Percentiles rank a stretch among this genome's conserved stretches.
Evolutionary conservation across 345 rosid genomes (phyloP).

Genomic region (Aegle marmelos): DNA sequence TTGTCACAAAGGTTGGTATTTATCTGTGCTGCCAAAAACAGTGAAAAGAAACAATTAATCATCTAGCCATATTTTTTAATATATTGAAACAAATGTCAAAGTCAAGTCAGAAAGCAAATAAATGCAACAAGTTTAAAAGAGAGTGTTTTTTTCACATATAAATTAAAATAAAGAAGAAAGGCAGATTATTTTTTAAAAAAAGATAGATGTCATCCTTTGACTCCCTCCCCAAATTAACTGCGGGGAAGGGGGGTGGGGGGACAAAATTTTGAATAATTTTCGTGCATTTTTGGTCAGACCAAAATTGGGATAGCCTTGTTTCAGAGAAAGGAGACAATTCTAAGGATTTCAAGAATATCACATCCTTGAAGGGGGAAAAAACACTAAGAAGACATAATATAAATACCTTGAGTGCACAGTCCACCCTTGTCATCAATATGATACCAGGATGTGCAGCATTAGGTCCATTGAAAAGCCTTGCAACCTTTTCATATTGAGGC

Average conservation of each 20-base stretch:
- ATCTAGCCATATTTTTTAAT: conserved; percentile 17
- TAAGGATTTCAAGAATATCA: neutral
- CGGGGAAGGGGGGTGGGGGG: neutral
- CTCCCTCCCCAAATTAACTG: neutral
- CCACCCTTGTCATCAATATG: conserved; percentile 84
- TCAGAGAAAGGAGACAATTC: neutral
- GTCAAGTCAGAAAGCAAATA: conserved; percentile 9
- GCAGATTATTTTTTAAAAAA: neutral
- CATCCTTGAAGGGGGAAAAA: neutral
- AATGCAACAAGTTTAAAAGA: neutral
- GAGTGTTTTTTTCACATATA: neutral
- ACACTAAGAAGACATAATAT: neutral
- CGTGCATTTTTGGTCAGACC: neutral
- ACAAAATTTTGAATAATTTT: neutral
- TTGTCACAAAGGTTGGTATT: conserved; percentile 81
- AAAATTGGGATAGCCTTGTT: neutral
- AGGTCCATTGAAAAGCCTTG: conserved; percentile 89
- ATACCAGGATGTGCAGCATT: conserved; percentile 82
- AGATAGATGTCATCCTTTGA: neutral
- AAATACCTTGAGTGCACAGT: conserved; percentile 85
- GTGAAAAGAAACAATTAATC: conserved; percentile 24
- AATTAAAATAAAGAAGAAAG: neutral
- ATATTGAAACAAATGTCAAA: neutral
- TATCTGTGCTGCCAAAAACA: conserved; percentile 85
- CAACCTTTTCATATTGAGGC: conserved; percentile 95